Conservation (phyloP, 495 filamentous ascomycete genomes). For the Hyaloscypha variabilis region DNA sequence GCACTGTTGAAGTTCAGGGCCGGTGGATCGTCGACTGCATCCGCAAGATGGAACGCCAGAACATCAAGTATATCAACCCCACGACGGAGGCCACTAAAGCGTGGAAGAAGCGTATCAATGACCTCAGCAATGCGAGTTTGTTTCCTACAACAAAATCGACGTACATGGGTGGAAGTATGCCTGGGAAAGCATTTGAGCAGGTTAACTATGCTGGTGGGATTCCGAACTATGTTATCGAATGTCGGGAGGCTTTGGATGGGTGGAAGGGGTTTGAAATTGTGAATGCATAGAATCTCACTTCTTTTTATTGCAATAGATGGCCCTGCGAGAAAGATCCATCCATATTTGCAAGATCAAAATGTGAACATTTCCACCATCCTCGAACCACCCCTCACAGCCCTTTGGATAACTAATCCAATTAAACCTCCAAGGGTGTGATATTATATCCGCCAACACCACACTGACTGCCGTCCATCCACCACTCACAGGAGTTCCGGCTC, state of each 20-base stretch:
- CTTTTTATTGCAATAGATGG: no score
- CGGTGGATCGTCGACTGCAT: slow-evolving; percentile 54
- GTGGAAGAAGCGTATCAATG: slow-evolving; percentile 48
- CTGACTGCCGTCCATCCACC: no score
- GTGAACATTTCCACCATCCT: no score
- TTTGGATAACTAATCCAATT: no score
- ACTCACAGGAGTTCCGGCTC: no score
- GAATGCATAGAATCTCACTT: background rate
- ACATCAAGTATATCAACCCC: slow-evolving; percentile 49
- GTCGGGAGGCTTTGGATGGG: slow-evolving; percentile 34
- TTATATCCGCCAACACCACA: no score
- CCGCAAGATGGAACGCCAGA: slow-evolving; percentile 41
- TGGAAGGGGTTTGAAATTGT: slow-evolving; percentile 40
- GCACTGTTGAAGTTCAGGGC: slow-evolving; percentile 52
- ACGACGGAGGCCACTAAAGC: slow-evolving; percentile 44
- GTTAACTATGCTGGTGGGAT: slow-evolving; percentile 47
- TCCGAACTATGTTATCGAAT: slow-evolving; percentile 40
- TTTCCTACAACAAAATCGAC: slow-evolving; percentile 48
- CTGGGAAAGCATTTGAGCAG: slow-evolving; percentile 50
- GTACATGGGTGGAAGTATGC: slow-evolving; percentile 56
- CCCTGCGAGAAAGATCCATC: no score
- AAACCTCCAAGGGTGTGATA: no score
- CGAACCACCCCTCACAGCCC: no score
- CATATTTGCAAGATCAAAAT: no score
- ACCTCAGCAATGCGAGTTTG: slow-evolving; percentile 46